Conservation (phyloP, 2,329 filamentous ascomycete species). For the Rhexocercosporidium sp. region DNA sequence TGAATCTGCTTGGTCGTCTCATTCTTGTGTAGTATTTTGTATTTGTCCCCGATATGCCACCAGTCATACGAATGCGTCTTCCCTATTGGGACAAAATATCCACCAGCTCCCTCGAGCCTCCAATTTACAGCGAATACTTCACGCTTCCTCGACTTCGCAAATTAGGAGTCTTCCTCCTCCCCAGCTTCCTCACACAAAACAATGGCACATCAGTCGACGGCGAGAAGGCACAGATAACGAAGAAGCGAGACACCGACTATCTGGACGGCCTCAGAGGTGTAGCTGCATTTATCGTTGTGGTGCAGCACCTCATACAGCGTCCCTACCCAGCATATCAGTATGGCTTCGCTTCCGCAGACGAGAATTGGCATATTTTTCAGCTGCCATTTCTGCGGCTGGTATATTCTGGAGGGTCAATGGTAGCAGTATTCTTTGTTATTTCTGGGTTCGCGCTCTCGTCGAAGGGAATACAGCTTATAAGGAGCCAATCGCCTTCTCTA, state of each 20-base stretch:
- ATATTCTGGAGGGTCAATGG: slow-evolving; percentile 50
- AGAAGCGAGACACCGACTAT: slow-evolving; percentile 44
- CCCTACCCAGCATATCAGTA: slow-evolving; percentile 16
- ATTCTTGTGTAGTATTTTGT: background rate
- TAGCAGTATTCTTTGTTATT: slow-evolving; percentile 55
- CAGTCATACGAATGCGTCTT: background rate
- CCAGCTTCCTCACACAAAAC: slow-evolving; percentile 11
- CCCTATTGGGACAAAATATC: background rate
- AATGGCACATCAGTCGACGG: background rate
- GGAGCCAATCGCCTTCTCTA: slow-evolving; percentile 21
- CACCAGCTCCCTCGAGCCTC: background rate
- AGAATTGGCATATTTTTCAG: slow-evolving; percentile 21
- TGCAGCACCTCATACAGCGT: slow-evolving; percentile 20
- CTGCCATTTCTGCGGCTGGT: slow-evolving; percentile 49
- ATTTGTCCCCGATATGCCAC: background rate
- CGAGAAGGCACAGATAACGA: slow-evolving; percentile 24
- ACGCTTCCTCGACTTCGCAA: background rate
- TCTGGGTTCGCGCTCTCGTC: slow-evolving; percentile 52
- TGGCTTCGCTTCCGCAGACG: slow-evolving; percentile 18
- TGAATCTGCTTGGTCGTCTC: background rate
- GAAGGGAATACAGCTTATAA: slow-evolving; percentile 47
- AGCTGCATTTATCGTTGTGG: slow-evolving; percentile 40
- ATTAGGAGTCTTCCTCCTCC: slow-evolving; percentile 7
- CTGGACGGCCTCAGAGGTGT: slow-evolving; percentile 54
- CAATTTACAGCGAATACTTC: background rate